Percentiles rank a stretch among this genome's conserved stretches.
These are phyloP conservation scores for Penicillium dipodomyicola DNA, from an alignment of 495 filamentous ascomycete genomes.

Conservation along the genomic window DNA sequence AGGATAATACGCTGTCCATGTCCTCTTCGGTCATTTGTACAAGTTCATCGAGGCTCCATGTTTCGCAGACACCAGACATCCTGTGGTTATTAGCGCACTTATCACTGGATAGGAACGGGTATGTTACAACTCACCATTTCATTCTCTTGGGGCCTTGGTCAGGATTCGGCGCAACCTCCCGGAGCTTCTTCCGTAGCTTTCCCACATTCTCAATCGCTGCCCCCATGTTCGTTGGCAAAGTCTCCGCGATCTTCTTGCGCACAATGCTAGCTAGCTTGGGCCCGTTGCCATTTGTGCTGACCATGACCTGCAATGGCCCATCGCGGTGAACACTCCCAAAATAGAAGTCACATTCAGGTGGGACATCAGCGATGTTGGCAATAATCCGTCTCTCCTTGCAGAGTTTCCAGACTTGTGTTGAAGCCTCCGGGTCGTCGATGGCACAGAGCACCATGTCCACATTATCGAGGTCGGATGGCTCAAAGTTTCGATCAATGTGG, in stretches of 20 bases:
- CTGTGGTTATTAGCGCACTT: constrained; percentile 31
- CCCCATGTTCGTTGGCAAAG: constrained; percentile 72
- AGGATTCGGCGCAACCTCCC: constrained; percentile 66
- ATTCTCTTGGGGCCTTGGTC: constrained; percentile 86
- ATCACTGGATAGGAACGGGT: not conserved
- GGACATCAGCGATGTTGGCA: constrained; percentile 96
- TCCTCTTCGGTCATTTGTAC: constrained; percentile 80
- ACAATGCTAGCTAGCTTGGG: constrained; percentile 88
- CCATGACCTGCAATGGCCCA: constrained; percentile 95
- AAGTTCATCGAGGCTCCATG: constrained; percentile 81
- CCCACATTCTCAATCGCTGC: constrained; percentile 83
- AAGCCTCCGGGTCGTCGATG: constrained; percentile 86
- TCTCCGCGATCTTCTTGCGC: constrained; percentile 73
- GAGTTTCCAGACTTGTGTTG: constrained; percentile 82
- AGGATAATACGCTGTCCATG: constrained; percentile 72
- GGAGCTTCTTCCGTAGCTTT: constrained; percentile 70
- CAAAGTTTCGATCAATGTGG: constrained; percentile 78
- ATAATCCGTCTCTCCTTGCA: constrained; percentile 82
- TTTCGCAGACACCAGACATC: constrained; percentile 90
- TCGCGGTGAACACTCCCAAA: constrained; percentile 95
- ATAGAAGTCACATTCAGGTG: constrained; percentile 96
- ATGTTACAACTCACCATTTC: constrained; percentile 63
- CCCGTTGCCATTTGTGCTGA: constrained; percentile 95
- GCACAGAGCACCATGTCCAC: constrained; percentile 88
- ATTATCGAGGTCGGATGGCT: constrained; percentile 72